Conservation (phyloP, 192 early-diverging fungal genomes). For the Hyaloraphidium curvatum region DNA sequence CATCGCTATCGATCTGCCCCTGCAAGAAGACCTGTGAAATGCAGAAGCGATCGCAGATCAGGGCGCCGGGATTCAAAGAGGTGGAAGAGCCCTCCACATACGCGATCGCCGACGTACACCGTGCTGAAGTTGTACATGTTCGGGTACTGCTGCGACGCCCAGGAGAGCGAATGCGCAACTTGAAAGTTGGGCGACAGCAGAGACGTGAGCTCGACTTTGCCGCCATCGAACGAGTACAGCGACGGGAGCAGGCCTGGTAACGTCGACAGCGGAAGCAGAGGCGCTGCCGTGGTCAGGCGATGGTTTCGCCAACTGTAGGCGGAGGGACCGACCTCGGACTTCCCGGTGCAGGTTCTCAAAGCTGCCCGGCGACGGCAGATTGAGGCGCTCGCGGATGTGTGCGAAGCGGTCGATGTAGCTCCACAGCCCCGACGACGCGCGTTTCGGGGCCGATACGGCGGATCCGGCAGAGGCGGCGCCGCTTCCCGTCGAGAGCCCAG, state of each 20-base stretch:
- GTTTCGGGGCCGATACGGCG: no score
- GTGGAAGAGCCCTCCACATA: slow-evolving; percentile 9
- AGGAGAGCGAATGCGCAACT: slow-evolving; percentile 74
- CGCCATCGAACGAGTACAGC: slow-evolving; percentile 84
- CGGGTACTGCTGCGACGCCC: slow-evolving; percentile 55
- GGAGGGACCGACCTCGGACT: slow-evolving; percentile 37
- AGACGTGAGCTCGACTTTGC: slow-evolving; percentile 79
- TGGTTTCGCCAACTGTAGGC: not conserved
- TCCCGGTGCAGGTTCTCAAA: slow-evolving; percentile 69
- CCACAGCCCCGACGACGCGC: no score
- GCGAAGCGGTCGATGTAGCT: no score
- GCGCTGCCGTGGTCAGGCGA: not conserved
- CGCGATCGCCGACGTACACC: slow-evolving; percentile 59
- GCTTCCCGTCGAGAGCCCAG: no score
- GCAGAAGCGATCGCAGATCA: not conserved
- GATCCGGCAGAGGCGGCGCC: no score
- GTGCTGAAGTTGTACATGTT: slow-evolving; percentile 83
- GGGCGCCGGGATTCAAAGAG: not conserved
- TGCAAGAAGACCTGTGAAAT: slow-evolving; percentile 57
- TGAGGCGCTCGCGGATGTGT: no score
- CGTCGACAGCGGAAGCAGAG: not conserved
- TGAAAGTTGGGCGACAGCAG: slow-evolving; percentile 89
- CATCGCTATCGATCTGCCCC: slow-evolving; percentile 85
- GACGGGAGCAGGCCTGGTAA: slow-evolving; percentile 53
- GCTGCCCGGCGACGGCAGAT: slow-evolving; percentile 60